Conservation (phyloP, 805 yeast genomes). For the Sugiyamaella marilandica region DNA sequence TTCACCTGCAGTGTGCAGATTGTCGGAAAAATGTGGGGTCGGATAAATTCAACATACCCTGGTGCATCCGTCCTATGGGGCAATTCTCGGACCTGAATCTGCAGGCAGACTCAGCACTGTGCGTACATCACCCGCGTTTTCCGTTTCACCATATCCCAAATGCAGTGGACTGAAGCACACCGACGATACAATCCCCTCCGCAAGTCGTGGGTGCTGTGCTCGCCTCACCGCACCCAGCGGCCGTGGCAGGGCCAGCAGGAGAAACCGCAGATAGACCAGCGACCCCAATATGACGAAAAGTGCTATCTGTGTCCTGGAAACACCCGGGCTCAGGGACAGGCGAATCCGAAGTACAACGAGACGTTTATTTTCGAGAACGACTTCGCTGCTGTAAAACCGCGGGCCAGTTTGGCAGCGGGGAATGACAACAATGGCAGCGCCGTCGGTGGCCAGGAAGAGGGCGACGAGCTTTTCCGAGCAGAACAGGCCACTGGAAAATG, state of each 20-base stretch:
- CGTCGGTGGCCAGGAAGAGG: constrained; percentile 1
- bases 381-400: constrained; percentile 58
- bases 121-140: not conserved
- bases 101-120: not conserved
- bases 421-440: constrained; percentile 10
- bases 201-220: constrained; percentile 63
- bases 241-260: constrained; percentile 81
- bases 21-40: not conserved
- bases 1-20: too few species aligned
- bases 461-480: constrained; percentile 44
- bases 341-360: constrained; percentile 51
- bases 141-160: not conserved
- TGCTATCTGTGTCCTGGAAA: constrained; percentile 75
- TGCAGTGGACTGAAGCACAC: constrained; percentile 39
- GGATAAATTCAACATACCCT: not conserved
- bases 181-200: constrained; percentile 66
- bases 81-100: not conserved
- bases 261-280: constrained; percentile 36
- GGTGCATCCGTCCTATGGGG: not conserved
- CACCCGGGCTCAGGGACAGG: constrained; percentile 54
- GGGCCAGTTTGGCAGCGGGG: constrained; percentile 19
- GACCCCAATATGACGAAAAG: constrained; percentile 55
- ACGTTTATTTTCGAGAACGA: constrained; percentile 66
- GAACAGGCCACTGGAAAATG: constrained; percentile 63
- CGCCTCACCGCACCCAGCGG: constrained; percentile 72